Conservation (phyloP, 495 filamentous ascomycete species). For the Aspergillus bertholletiae region DNA sequence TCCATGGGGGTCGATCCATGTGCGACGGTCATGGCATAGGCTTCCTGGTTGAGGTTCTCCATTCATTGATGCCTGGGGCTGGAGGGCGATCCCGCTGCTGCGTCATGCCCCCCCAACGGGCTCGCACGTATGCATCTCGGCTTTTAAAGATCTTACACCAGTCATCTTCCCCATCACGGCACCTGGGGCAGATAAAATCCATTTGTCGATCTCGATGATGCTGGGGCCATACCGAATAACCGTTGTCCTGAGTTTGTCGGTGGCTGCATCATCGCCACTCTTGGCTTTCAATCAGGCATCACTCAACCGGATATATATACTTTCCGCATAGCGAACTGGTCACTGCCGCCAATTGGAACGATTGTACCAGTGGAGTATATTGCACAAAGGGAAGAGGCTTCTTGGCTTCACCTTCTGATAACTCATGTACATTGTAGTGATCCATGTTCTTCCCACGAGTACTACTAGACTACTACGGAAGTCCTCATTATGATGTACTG, state of each 20-base stretch:
- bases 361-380: not conserved
- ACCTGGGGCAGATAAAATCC: not conserved
- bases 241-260: not conserved
- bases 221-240: too few relatives aligned
- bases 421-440: too few relatives aligned
- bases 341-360: not conserved
- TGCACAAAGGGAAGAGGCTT: not conserved
- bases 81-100: not conserved
- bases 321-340: not conserved
- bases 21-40: too few relatives aligned
- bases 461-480: too few relatives aligned
- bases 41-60: not conserved
- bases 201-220: not conserved
- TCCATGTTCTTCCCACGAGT: too few relatives aligned
- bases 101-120: not conserved
- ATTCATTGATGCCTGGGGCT: constrained; percentile 4
- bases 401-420: too few relatives aligned
- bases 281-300: not conserved
- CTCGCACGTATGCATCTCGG: constrained; percentile 2
- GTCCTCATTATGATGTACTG: not conserved
- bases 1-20: not conserved
- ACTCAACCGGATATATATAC: not conserved
- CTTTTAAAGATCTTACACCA: constrained; percentile 7
- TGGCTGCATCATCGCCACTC: not conserved
- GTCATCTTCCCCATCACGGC: not conserved